Percentiles rank a stretch among this genome's conserved stretches.
phyloP scores from a whole-genome alignment of 1,139 yeast species.

The Saccharomycopsis crataegensis region DNA sequence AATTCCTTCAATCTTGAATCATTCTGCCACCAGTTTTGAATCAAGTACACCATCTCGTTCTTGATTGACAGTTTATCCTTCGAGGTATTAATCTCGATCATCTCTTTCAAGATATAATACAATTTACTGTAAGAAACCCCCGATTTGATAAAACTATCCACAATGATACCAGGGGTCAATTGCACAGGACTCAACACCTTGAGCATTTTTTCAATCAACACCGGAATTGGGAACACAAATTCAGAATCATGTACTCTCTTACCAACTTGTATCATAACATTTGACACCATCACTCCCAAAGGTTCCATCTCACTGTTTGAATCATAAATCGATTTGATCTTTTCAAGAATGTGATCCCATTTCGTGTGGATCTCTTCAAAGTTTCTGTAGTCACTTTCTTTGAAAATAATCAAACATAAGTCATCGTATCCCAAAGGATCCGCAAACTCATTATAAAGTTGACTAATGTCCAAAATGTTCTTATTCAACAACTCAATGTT shows the following conservation, averaged over 20 bases:
- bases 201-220: slow-evolving; percentile 25
- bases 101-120: slow-evolving; percentile 57
- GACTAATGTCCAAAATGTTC: slow-evolving; percentile 63
- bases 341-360: slow-evolving; percentile 60
- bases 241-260: slow-evolving; percentile 48
- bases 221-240: slow-evolving; percentile 70
- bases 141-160: slow-evolving; percentile 68
- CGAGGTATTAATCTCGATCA: slow-evolving; percentile 56
- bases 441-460: slow-evolving; percentile 77
- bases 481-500: slow-evolving; percentile 53
- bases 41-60: slow-evolving; percentile 54
- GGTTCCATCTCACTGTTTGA: slow-evolving; percentile 25
- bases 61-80: slow-evolving; percentile 38
- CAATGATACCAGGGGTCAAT: slow-evolving; percentile 44
- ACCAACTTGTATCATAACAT: slow-evolving; percentile 41
- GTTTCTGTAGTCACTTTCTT: slow-evolving; percentile 73
- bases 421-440: slow-evolving; percentile 86
- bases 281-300: slow-evolving; percentile 29
- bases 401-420: slow-evolving; percentile 69
- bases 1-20: slow-evolving; percentile 57
- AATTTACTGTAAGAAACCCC: slow-evolving; percentile 68
- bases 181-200: slow-evolving; percentile 29
- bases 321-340: slow-evolving; percentile 22
- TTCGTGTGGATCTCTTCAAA: slow-evolving; percentile 63
- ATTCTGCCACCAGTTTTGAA: slow-evolving; percentile 56